Percentiles rank a stretch among this genome's conserved stretches.
Evolutionary conservation across 306 rosid species (phyloP).

Genomic region (Albizia julibrissin): DNA sequence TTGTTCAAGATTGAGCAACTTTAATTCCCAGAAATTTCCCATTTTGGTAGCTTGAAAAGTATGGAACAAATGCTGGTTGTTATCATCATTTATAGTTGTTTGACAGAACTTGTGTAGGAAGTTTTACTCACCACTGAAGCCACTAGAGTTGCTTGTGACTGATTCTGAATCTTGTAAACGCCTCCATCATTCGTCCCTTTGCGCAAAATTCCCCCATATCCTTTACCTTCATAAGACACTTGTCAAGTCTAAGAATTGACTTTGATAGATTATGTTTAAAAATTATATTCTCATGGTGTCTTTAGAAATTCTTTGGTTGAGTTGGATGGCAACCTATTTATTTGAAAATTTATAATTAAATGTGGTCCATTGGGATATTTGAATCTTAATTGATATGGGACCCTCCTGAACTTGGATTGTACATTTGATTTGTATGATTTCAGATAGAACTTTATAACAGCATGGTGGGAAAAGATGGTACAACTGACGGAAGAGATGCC

Average conservation of each 20-base stretch:
- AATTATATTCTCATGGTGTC: neutral
- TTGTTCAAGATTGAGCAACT: neutral
- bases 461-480: slow-evolving; percentile 79
- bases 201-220: neutral
- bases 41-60: neutral
- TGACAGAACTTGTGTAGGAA: too few relatives aligned
- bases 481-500: slow-evolving; percentile 67
- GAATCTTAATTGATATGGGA: slow-evolving; percentile 19
- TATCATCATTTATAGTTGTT: neutral
- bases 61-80: neutral
- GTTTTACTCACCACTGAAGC: too few relatives aligned
- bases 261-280: neutral
- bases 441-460: slow-evolving; percentile 94
- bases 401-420: slow-evolving; percentile 16
- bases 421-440: slow-evolving; percentile 31
- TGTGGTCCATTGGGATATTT: neutral
- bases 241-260: neutral
- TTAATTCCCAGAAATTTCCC: neutral
- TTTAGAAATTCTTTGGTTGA: neutral
- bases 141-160: neutral
- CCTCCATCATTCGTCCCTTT: neutral
- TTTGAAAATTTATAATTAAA: neutral
- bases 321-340: neutral
- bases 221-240: neutral
- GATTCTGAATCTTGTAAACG: neutral